Evolutionary conservation across 352 stramenopile genomes (phyloP).

Genomic region (Phytophthora brassicae): DNA sequence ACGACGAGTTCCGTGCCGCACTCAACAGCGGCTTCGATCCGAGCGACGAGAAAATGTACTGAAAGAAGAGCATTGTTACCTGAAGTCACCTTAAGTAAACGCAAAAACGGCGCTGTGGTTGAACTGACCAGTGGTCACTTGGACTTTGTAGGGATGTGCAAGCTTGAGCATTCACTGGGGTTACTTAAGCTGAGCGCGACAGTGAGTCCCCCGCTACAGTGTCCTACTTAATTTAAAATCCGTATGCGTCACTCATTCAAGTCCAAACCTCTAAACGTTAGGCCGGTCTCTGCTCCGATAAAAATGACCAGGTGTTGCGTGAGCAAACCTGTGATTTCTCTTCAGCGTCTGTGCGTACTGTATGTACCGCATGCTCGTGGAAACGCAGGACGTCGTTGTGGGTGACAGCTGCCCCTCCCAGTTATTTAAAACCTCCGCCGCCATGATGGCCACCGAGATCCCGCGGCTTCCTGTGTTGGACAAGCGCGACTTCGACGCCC

Average conservation of each 20-base stretch:
- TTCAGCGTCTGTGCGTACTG: conserved; percentile 14
- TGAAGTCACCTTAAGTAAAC: no score
- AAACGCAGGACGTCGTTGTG: conserved; percentile 35
- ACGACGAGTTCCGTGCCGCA: conserved; percentile 83
- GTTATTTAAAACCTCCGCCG: conserved; percentile 12
- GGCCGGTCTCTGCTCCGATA: no score
- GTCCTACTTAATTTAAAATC: not conserved
- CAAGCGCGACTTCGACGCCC: conserved; percentile 4
- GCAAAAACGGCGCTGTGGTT: conserved; percentile 14
- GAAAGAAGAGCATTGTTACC: no score
- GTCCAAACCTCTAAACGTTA: no score
- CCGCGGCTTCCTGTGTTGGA: conserved; percentile 4
- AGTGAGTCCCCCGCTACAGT: conserved; percentile 5
- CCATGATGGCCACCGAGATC: conserved; percentile 18
- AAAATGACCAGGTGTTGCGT: no score
- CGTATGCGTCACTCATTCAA: conserved; percentile 17
- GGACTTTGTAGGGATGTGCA: conserved; percentile 17
- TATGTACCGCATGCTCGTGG: conserved; percentile 36
- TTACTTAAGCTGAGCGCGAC: not conserved
- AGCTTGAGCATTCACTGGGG: conserved; percentile 19
- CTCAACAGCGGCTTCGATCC: conserved; percentile 90
- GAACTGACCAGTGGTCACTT: conserved; percentile 5
- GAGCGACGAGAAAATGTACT: conserved; percentile 89
- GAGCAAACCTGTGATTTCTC: conserved; percentile 16
- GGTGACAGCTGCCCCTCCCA: conserved; percentile 37